Evolutionary conservation across 495 filamentous ascomycete genomes (phyloP), one percentile per base, ranked within the genome.

Genomic region (Neurospora intermedia): DNA sequence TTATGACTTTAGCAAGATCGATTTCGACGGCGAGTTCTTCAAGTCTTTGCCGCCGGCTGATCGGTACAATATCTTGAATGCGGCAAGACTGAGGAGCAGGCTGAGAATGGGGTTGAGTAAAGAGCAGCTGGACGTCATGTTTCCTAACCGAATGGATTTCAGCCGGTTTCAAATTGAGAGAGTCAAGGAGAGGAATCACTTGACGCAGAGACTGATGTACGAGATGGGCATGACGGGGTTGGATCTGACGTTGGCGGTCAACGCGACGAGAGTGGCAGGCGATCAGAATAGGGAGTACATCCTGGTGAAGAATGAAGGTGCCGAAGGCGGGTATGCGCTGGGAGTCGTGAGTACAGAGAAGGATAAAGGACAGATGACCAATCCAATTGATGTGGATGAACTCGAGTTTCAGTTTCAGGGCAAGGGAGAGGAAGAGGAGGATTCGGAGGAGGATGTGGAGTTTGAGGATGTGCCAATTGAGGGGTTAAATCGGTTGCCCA

Each of bases 1-100:
- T n/a, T 97, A 98, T 78, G 96, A 99, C 80, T 98, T 98, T 75
- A 94, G 92, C 73, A 98, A 98, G 80, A 99, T 99, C 73, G 96
- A 99, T 81, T 99, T 98, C 76, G 92, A 97, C 75, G 91, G 93
- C 71, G 87, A 92, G 18, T 98, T 99, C 82, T 99, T 99, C 81
- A 85, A 90, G 78, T 96, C 93, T 78, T 82, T 99, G 59, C 96
- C 96, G 2, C 88, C 93, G 9, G 91, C 89, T 3, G 96, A 99
- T 84, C 90, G 95, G 27, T 98, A 99, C 82, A 98, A 98, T 74
- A 99, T 99, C 66, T 81, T 99, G 16, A 98, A 98, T 78, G 95
- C 96, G 0, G 96, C 96, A 0, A 85, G 96, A 73, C 79, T 98
- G 70, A 86, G 96, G 72, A 96, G 92, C 76, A 85, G 96, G 43